Percentiles rank a stretch among this genome's conserved stretches.
phyloP scores from a whole-genome alignment of 306 rosid species.

The Quercus parvula region DNA sequence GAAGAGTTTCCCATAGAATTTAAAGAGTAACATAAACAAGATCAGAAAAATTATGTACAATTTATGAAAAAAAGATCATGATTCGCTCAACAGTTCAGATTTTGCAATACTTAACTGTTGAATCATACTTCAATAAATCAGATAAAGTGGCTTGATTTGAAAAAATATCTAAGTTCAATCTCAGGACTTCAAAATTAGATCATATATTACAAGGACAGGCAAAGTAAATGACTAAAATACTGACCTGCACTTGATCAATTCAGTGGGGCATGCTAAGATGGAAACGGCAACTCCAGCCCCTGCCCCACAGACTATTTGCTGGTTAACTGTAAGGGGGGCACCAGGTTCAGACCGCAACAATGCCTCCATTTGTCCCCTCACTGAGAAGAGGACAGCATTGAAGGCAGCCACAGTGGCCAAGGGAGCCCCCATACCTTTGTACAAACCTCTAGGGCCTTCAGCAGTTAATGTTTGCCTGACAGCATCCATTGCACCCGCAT shows the following conservation, averaged over 20 bases:
- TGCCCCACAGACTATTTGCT: conserved; percentile 78
- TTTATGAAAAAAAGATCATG: too few species aligned
- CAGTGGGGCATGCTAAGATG: conserved; percentile 91
- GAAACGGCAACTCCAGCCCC: conserved; percentile 98
- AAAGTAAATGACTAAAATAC: conserved; percentile 9
- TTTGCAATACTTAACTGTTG: too few species aligned
- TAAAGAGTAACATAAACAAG: background rate
- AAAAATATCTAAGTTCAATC: background rate
- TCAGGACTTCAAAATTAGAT: background rate
- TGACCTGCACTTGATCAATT: conserved; percentile 92
- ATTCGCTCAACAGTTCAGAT: too few species aligned
- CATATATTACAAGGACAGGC: background rate
- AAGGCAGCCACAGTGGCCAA: conserved; percentile 96
- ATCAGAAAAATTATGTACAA: too few species aligned
- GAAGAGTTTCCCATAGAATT: background rate
- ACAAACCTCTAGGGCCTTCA: conserved; percentile 90
- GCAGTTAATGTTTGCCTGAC: conserved; percentile 88
- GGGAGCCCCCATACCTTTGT: conserved; percentile 99
- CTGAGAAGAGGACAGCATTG: conserved; percentile 88
- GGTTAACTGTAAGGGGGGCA: conserved; percentile 58
- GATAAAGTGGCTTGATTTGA: too few species aligned
- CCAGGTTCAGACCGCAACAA: conserved; percentile 76
- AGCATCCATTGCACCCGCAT: conserved; percentile 87
- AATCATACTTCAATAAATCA: too few species aligned
- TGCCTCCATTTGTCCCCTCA: conserved; percentile 85